These are phyloP conservation scores for Wickerhamiella parazyma DNA, from an alignment of 805 yeast genomes.

Conservation along the genomic window DNA sequence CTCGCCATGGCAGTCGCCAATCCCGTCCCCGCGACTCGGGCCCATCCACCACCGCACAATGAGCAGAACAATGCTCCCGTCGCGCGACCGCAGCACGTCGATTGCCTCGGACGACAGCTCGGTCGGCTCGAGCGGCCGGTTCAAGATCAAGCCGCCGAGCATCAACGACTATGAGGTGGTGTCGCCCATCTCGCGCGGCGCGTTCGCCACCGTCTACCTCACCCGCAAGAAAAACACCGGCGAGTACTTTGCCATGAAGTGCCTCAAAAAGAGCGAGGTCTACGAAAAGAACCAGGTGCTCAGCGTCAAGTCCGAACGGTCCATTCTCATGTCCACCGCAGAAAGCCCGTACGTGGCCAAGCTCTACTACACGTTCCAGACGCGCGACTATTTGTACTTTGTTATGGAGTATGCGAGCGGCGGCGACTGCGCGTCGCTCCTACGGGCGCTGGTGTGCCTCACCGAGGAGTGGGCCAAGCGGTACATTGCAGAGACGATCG, in stretches of 20 bases:
- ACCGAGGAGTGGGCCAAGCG: slow-evolving; percentile 73
- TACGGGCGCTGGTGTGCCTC: slow-evolving; percentile 67
- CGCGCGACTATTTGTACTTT: slow-evolving; percentile 67
- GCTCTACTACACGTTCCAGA: slow-evolving; percentile 77
- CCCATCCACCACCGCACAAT: slow-evolving; percentile 2
- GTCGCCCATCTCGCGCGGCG: slow-evolving; percentile 92
- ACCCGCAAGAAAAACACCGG: slow-evolving; percentile 78
- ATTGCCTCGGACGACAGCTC: slow-evolving; percentile 4
- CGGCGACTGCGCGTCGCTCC: slow-evolving; percentile 83
- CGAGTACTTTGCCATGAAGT: slow-evolving; percentile 90
- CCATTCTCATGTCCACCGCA: slow-evolving; percentile 84
- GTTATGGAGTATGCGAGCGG: slow-evolving; percentile 97
- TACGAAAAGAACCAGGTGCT: slow-evolving; percentile 92
- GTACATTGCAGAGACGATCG: slow-evolving; percentile 79
- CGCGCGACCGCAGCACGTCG: slow-evolving; percentile 4
- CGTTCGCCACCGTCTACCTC: slow-evolving; percentile 88
- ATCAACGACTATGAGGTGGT: slow-evolving; percentile 80
- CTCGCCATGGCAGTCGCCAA: slow-evolving; percentile 10
- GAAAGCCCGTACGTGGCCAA: slow-evolving; percentile 89
- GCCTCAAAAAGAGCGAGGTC: slow-evolving; percentile 86
- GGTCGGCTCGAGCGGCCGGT: neutral
- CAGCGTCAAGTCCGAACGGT: slow-evolving; percentile 87
- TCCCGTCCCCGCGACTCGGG: slow-evolving; percentile 6
- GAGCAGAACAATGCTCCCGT: neutral
- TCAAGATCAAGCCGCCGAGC: neutral